Base-by-base conservation (phyloP, 177 flowering plant genomes). In the Tripterygium wilfordii region DNA sequence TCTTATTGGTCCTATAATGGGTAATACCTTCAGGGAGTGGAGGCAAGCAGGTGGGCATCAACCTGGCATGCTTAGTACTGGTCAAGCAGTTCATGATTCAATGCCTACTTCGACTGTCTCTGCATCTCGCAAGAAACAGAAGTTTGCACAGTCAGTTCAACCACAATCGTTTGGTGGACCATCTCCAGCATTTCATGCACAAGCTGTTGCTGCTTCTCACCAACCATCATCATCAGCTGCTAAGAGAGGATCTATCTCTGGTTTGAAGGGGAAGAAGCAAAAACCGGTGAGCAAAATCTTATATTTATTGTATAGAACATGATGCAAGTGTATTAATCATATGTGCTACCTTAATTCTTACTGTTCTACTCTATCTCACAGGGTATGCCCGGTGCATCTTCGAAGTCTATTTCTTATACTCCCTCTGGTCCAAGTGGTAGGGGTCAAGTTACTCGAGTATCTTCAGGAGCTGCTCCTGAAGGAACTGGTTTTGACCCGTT, bases 71-170 rank as follows among this genome's bases (percentile, higher is more conserved):
- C 54, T 36, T 7, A 42, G 50, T 55, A 19, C 67, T 42, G 51
- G 56, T 49, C 82, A 69, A 54, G 58, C 56, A 30, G 68, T 62
- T 23, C 82, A 67, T 60, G 78, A 77, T 42, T 62, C 75, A 27
- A 10, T 51, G 27, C 77, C 77, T 10, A 80, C 83, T 52, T 80
- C 86, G 23, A 64, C 80, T 40, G 75, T 72, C 22, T 77, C 86
- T 18, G 80, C 79, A 30, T 80, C 86, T 53, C 80, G 71, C 31
- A 80, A 75, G 58, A 80, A 75, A 37, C 79, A 68, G 46, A 80
- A 75, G 43, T 45, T 60, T 33, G 35, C 54, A 10, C 76, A 67
- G 35, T 51, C 78, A n/a, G 33, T 58, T 4, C 66, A 76, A 43
- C 64, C 77, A 37, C 74, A 66, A 44, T 62, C 87, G 5, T 71